Percentiles rank a stretch among this genome's conserved stretches.
These are phyloP conservation scores for Eutypella sp. DNA, from an alignment of 2,329 filamentous ascomycete species.

Conservation along the genomic window DNA sequence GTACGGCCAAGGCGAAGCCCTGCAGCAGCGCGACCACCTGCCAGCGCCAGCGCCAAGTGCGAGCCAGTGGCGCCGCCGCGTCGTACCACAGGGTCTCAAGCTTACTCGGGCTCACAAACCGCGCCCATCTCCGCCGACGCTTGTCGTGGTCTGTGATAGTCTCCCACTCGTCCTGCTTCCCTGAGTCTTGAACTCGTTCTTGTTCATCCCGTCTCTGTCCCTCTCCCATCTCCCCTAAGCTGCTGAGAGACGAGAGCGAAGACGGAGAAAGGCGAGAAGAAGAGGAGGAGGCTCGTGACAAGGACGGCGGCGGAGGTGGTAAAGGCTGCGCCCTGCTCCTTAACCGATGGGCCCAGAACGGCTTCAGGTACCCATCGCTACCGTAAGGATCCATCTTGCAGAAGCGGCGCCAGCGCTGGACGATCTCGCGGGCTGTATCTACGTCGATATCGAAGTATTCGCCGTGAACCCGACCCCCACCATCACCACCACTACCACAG, in stretches of 20 bases:
- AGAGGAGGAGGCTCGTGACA: too few species aligned
- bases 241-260: too few species aligned
- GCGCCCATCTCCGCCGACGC: neutral
- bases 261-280: too few species aligned
- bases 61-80: neutral
- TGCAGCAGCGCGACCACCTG: neutral
- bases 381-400: constrained; percentile 5
- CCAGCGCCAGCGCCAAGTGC: neutral
- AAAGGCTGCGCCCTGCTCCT: neutral
- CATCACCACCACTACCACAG: too few species aligned
- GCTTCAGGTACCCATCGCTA: constrained; percentile 1
- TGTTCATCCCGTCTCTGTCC: neutral
- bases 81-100: neutral
- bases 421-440: neutral
- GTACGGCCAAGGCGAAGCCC: neutral
- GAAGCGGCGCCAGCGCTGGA: constrained; percentile 5
- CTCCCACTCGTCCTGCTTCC: neutral
- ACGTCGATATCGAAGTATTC: constrained; percentile 8
- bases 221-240: neutral
- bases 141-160: neutral
- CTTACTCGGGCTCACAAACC: neutral
- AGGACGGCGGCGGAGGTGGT: neutral
- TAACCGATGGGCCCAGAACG: constrained; percentile 6
- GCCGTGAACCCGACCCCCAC: neutral
- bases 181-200: neutral